Evolutionary conservation across 768 basidiomycete genomes (phyloP).

Genomic region (Clitopilus passeckerianus): DNA sequence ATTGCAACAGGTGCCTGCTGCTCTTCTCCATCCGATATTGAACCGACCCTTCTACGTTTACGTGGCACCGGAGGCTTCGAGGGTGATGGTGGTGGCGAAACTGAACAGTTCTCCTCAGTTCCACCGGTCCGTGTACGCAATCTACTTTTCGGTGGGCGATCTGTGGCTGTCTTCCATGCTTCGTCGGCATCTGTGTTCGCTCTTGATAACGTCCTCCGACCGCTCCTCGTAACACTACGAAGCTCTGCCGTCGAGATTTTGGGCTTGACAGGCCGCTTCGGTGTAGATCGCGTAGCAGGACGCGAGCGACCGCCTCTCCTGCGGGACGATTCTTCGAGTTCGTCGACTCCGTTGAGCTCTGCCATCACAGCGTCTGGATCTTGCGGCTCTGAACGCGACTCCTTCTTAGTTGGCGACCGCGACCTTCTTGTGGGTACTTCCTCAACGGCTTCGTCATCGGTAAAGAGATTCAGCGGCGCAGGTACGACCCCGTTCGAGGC

Average conservation of each 20-base stretch:
- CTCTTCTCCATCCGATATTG: conserved; percentile 26
- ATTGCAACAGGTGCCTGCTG: conserved; percentile 5
- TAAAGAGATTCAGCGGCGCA: conserved; percentile 16
- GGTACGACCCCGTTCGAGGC: background rate
- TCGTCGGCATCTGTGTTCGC: background rate
- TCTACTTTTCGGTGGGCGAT: background rate
- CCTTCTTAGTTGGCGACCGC: conserved; percentile 1
- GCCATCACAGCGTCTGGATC: conserved; percentile 17
- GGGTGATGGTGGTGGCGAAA: conserved; percentile 6
- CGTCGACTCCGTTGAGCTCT: conserved; percentile 3
- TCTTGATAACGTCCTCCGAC: background rate
- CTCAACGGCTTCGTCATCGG: conserved; percentile 16
- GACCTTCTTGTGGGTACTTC: background rate
- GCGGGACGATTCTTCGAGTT: background rate
- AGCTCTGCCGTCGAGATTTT: background rate
- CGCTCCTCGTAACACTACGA: background rate
- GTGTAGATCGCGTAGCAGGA: background rate
- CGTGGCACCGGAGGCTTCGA: conserved; percentile 21
- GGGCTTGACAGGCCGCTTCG: background rate
- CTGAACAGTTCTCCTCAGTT: conserved; percentile 6
- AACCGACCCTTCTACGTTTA: conserved; percentile 42
- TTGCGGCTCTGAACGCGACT: conserved; percentile 10
- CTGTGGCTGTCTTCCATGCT: background rate
- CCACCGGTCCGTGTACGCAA: background rate
- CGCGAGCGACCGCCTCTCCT: background rate